Percentiles rank a stretch among this genome's conserved stretches.
Conservation (phyloP, 2,329 filamentous ascomycete genomes). For the Fonsecaea erecta region DNA sequence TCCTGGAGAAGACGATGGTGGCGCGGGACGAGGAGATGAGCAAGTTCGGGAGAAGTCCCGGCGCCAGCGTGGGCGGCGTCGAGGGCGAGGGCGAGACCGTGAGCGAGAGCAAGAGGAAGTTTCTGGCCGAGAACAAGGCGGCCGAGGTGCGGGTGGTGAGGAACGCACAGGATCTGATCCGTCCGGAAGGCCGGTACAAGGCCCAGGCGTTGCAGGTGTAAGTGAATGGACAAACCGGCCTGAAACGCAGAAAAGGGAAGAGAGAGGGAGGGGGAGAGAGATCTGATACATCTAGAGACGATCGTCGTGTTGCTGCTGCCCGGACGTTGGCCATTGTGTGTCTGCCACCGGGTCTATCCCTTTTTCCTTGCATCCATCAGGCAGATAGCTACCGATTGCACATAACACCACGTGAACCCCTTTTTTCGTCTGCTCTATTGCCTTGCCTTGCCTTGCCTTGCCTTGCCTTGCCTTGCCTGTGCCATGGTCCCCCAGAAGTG, state of each 20-base stretch:
- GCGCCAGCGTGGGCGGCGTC: slow-evolving; percentile 29
- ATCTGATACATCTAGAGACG: background rate
- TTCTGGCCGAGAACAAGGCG: slow-evolving; percentile 77
- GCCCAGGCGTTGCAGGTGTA: slow-evolving; percentile 51
- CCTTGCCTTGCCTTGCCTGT: background rate
- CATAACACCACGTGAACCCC: background rate
- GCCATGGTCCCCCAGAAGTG: background rate
- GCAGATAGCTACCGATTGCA: background rate
- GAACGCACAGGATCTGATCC: slow-evolving; percentile 69
- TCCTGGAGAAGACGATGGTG: slow-evolving; percentile 70
- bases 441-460: no score
- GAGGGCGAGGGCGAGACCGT: slow-evolving; percentile 33
- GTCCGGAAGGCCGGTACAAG: slow-evolving; percentile 68
- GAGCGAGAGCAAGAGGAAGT: slow-evolving; percentile 59
- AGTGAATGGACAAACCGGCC: background rate
- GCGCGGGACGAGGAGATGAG: slow-evolving; percentile 69
- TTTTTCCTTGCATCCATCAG: background rate
- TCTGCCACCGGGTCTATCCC: background rate
- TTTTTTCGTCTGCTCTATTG: background rate
- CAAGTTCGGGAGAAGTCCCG: slow-evolving; percentile 32
- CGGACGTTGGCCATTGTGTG: background rate
- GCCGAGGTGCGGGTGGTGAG: slow-evolving; percentile 84
- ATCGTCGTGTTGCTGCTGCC: no score
- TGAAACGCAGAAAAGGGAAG: background rate
- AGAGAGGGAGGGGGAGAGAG: background rate